These are phyloP conservation scores for Plasmodium vinckei DNA, from an alignment of 169 alveolate species.

Conservation along the genomic window DNA sequence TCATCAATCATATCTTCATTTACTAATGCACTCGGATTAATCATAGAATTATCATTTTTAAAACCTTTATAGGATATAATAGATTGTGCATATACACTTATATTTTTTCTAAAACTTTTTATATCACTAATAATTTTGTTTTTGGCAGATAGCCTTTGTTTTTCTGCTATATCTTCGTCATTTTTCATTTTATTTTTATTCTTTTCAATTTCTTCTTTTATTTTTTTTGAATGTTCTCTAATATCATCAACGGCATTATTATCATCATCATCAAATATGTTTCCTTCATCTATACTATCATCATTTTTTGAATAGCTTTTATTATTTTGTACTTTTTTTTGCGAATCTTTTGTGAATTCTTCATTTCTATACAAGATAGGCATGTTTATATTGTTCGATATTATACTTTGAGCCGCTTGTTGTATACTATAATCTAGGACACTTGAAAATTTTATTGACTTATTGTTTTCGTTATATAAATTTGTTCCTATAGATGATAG, in stretches of 20 bases:
- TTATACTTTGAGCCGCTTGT: slow-evolving; percentile 49
- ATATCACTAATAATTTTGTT: slow-evolving; percentile 57
- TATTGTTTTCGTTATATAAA: slow-evolving; percentile 31
- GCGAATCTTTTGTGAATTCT: too few relatives aligned
- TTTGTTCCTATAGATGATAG: slow-evolving; percentile 36
- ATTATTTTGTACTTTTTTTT: background rate
- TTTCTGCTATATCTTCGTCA: slow-evolving; percentile 4
- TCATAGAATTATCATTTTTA: slow-evolving; percentile 33
- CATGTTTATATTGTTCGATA: slow-evolving; percentile 33
- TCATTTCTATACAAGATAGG: slow-evolving; percentile 13
- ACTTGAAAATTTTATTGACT: slow-evolving; percentile 57
- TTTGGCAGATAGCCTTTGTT: slow-evolving; percentile 1
- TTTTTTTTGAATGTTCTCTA: slow-evolving; percentile 26
- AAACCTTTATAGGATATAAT: slow-evolving; percentile 27
- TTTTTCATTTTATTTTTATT: background rate
- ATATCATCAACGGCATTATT: slow-evolving; percentile 5
- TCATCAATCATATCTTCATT: slow-evolving; percentile 33
- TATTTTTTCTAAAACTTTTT: slow-evolving; percentile 42
- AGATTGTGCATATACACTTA: slow-evolving; percentile 57
- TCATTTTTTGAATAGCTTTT: background rate
- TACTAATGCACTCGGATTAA: slow-evolving; percentile 11
- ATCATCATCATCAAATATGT: slow-evolving; percentile 1
- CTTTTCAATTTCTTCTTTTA: slow-evolving; percentile 51
- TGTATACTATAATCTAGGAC: slow-evolving; percentile 50
- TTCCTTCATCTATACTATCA: too few relatives aligned